Conservation (phyloP, 306 rosid species). For the Erythrophleum fordii region DNA sequence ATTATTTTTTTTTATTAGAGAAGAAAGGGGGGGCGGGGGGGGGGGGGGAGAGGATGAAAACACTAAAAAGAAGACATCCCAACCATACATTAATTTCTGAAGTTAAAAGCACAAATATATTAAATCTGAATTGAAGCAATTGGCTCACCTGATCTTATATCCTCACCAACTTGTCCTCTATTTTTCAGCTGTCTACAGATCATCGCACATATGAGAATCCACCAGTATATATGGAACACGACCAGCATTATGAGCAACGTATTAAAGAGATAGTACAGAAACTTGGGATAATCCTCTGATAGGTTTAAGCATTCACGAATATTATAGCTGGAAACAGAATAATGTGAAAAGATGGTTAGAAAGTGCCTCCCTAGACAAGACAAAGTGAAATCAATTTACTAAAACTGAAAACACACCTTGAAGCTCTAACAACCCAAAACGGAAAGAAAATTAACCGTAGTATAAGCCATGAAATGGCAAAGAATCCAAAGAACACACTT, state of each 20-base stretch:
- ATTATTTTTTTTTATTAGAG: background rate
- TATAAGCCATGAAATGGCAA: conserved; percentile 85
- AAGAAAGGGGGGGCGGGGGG: no score
- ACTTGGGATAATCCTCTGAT: conserved; percentile 43
- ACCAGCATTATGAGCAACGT: conserved; percentile 80
- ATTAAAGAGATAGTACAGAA: conserved; percentile 77
- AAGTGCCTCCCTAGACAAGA: conserved; percentile 31
- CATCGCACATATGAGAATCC: conserved; percentile 93
- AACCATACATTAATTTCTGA: conserved; percentile 15
- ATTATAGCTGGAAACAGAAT: conserved; percentile 68
- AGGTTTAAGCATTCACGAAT: conserved; percentile 56
- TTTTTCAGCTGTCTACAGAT: conserved; percentile 79
- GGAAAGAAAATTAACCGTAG: conserved; percentile 88
- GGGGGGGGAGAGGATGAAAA: conserved; percentile 16
- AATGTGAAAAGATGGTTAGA: conserved; percentile 41
- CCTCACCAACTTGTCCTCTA: conserved; percentile 96
- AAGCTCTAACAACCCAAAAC: conserved; percentile 79
- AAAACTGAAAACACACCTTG: conserved; percentile 71
- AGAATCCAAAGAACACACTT: conserved; percentile 80
- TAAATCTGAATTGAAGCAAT: conserved; percentile 20
- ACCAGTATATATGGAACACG: conserved; percentile 98
- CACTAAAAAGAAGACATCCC: conserved; percentile 1
- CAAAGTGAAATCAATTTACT: conserved; percentile 36
- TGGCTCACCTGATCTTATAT: conserved; percentile 91
- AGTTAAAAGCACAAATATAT: conserved; percentile 18